phyloP scores from a whole-genome alignment of 352 stramenopile species.

The Phytophthora boehmeriae region DNA sequence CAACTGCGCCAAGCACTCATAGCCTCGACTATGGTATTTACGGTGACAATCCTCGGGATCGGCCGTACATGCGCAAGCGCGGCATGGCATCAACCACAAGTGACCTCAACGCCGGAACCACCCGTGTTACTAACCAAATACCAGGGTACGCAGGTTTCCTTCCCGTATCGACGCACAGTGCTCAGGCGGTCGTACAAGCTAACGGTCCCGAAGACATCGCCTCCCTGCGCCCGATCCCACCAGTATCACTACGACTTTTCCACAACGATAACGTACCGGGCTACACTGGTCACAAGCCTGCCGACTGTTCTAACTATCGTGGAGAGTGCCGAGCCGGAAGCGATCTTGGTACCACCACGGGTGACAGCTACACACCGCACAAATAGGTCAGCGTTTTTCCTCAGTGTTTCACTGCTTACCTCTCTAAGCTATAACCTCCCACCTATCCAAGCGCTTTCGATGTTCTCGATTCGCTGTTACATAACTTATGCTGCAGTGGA shows the following conservation, averaged over 20 bases:
- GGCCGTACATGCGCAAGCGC: slow-evolving; percentile 74
- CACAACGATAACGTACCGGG: slow-evolving; percentile 84
- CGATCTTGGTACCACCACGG: slow-evolving; percentile 63
- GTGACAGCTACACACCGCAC: slow-evolving; percentile 61
- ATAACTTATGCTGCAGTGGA: slow-evolving; percentile 29
- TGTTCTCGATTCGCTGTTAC: not conserved
- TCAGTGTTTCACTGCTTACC: slow-evolving; percentile 9
- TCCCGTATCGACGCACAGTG: slow-evolving; percentile 60
- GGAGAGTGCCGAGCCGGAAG: slow-evolving; percentile 73
- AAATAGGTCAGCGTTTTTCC: slow-evolving; percentile 31
- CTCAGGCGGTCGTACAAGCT: slow-evolving; percentile 57
- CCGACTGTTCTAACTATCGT: slow-evolving; percentile 80
- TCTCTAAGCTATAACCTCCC: slow-evolving; percentile 10
- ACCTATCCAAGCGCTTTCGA: not conserved
- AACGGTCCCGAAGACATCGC: slow-evolving; percentile 43
- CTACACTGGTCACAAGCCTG: slow-evolving; percentile 82
- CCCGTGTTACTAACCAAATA: slow-evolving; percentile 80
- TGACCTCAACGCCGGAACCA: slow-evolving; percentile 74
- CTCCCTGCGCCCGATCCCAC: slow-evolving; percentile 34
- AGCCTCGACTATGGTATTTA: slow-evolving; percentile 77
- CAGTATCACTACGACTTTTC: slow-evolving; percentile 68
- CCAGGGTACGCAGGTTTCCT: slow-evolving; percentile 82
- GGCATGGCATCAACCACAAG: slow-evolving; percentile 83
- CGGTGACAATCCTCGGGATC: slow-evolving; percentile 58
- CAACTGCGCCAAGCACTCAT: slow-evolving; percentile 71